phyloP scores from a whole-genome alignment of 179 eudicot species.

The Carnegiea gigantea region DNA sequence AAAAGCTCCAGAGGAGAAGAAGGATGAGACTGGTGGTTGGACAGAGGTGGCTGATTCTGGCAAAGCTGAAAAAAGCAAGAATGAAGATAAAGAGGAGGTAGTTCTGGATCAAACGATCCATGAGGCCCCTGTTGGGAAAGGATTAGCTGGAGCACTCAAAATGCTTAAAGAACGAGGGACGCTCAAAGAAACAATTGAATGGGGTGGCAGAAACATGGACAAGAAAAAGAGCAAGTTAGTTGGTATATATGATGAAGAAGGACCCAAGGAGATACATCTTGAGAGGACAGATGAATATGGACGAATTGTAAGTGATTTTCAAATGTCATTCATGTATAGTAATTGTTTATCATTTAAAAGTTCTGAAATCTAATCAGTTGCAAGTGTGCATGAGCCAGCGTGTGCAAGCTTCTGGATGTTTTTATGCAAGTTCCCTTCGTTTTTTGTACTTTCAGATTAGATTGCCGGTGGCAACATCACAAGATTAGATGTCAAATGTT shows the following conservation, averaged over 20 bases:
- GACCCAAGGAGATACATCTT: slow-evolving; percentile 67
- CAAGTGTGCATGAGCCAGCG: not conserved
- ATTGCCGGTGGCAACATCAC: not conserved
- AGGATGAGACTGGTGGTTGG: slow-evolving; percentile 58
- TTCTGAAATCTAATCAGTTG: not conserved
- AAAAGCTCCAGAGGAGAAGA: slow-evolving; percentile 43
- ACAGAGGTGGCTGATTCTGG: slow-evolving; percentile 51
- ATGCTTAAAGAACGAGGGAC: slow-evolving; percentile 78
- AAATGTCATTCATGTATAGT: not conserved
- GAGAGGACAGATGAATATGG: slow-evolving; percentile 88
- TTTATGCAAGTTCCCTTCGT: not conserved
- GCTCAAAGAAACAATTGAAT: slow-evolving; percentile 79
- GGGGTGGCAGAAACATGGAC: slow-evolving; percentile 99
- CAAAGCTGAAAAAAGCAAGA: slow-evolving; percentile 35
- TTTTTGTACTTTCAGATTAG: not conserved
- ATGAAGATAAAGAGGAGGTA: slow-evolving; percentile 46
- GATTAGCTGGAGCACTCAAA: slow-evolving; percentile 66
- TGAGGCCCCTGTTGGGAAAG: slow-evolving; percentile 88
- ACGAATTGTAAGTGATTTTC: slow-evolving; percentile 64
- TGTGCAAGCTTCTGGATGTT: not conserved
- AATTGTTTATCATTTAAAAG: not conserved
- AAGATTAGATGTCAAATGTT: not conserved
- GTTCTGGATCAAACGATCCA: slow-evolving; percentile 65
- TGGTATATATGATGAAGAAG: slow-evolving; percentile 62
- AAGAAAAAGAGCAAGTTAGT: slow-evolving; percentile 96